A percentile compares a stretch with the other conserved stretches of the same genome.
Evolutionary conservation across 306 rosid genomes (phyloP).

Genomic region (Casuarina equisetifolia): DNA sequence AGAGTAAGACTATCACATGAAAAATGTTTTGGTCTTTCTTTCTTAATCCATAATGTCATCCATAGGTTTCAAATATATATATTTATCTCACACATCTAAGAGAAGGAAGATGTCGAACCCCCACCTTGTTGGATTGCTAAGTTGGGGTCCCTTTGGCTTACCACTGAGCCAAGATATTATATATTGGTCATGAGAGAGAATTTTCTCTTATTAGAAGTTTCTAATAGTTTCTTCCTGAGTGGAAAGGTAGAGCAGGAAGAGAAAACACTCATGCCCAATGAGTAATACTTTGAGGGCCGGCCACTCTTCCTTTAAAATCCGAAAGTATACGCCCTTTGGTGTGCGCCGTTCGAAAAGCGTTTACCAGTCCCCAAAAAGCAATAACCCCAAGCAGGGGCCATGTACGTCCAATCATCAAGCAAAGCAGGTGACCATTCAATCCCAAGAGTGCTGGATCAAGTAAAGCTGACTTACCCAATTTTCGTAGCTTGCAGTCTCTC

Average conservation of each 20-base stretch:
- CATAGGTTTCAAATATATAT: no score
- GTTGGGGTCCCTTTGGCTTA: no score
- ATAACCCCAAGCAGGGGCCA: background rate
- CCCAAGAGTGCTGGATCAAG: background rate
- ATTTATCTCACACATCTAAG: no score
- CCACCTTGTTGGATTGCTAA: no score
- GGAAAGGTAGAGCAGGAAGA: constrained; percentile 32
- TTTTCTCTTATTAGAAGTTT: no score
- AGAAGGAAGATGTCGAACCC: no score
- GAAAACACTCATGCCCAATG: background rate
- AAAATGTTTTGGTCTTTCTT: no score
- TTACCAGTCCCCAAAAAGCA: background rate
- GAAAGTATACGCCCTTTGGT: background rate
- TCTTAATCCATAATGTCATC: no score
- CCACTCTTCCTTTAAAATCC: background rate
- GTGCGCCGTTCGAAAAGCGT: background rate
- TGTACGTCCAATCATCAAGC: background rate
- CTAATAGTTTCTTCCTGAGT: no score
- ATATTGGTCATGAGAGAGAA: no score
- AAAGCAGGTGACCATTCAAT: background rate
- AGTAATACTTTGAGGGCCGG: background rate
- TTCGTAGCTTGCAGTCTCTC: background rate
- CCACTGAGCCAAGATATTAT: no score
- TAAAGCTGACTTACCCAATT: background rate
- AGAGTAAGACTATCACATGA: no score